These are phyloP conservation scores for Penicillium argentinense DNA, from an alignment of 495 filamentous ascomycete species.

Conservation along the genomic window DNA sequence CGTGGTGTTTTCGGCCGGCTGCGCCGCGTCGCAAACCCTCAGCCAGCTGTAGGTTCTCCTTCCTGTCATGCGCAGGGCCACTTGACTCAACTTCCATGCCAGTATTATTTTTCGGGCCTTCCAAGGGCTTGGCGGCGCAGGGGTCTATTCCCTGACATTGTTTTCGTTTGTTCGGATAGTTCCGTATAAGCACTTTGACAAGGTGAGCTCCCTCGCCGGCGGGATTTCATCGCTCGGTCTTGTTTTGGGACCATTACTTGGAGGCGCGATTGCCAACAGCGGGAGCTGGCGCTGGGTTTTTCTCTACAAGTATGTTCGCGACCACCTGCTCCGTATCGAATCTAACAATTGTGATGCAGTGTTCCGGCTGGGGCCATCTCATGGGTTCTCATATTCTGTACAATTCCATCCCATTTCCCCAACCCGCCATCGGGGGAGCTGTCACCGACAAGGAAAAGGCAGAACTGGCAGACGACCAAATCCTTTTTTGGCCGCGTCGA, in stretches of 20 bases:
- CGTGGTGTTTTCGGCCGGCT: slow-evolving; percentile 53
- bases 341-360: too few relatives aligned
- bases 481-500: not conserved
- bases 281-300: slow-evolving; percentile 51
- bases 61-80: too few relatives aligned
- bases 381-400: not conserved
- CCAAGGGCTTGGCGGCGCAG: slow-evolving; percentile 54
- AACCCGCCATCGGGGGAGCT: too few relatives aligned
- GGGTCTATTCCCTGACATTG: slow-evolving; percentile 53
- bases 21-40: slow-evolving; percentile 49
- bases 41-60: slow-evolving; percentile 44
- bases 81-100: not conserved
- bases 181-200: slow-evolving; percentile 23
- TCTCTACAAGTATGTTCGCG: slow-evolving; percentile 30
- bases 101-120: slow-evolving; percentile 52
- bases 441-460: too few relatives aligned
- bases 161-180: slow-evolving; percentile 53
- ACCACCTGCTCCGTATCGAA: too few relatives aligned
- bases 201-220: slow-evolving; percentile 8
- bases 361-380: slow-evolving; percentile 10
- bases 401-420: not conserved
- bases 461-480: not conserved
- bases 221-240: slow-evolving; percentile 19
- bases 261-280: slow-evolving; percentile 39
- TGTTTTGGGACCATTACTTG: slow-evolving; percentile 44